phyloP scores from a whole-genome alignment of 2,329 filamentous ascomycete species.

The Neurospora crassa region DNA sequence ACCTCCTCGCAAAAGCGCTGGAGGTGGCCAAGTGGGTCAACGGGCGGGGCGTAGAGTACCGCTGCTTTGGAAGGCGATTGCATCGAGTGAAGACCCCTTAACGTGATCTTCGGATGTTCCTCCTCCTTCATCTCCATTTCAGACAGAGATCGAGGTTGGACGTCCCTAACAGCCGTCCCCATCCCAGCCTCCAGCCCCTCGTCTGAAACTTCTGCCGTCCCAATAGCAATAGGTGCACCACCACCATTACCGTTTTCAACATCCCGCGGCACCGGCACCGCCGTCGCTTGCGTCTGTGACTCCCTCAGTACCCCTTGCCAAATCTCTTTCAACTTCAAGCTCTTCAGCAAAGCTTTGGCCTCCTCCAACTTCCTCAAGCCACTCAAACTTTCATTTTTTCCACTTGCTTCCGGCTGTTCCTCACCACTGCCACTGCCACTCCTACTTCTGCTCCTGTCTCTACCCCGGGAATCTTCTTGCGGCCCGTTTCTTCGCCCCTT shows the following conservation, averaged over 20 bases:
- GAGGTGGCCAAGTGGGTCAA: constrained; percentile 42
- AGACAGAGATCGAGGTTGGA: background rate
- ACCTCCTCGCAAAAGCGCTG: constrained; percentile 49
- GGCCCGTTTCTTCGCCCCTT: background rate
- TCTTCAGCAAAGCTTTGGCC: constrained; percentile 31
- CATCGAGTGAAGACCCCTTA: constrained; percentile 53
- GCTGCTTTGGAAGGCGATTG: constrained; percentile 45
- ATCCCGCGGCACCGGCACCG: constrained; percentile 5
- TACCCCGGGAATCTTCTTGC: background rate
- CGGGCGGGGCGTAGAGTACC: constrained; percentile 56
- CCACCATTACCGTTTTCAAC: background rate
- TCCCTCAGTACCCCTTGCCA: constrained; percentile 7
- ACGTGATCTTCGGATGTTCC: constrained; percentile 31
- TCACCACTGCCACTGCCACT: background rate
- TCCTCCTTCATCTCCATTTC: background rate
- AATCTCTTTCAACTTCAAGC: constrained; percentile 30
- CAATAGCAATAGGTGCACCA: background rate
- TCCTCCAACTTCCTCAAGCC: constrained; percentile 24
- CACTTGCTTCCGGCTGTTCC: background rate
- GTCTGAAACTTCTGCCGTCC: background rate
- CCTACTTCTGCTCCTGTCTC: background rate
- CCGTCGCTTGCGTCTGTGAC: constrained; percentile 2
- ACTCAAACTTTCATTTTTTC: background rate
- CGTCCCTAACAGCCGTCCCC: background rate
- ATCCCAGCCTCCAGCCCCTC: background rate